phyloP scores from a whole-genome alignment of 176 grass and related monocot genomes.

The Typha latifolia region DNA sequence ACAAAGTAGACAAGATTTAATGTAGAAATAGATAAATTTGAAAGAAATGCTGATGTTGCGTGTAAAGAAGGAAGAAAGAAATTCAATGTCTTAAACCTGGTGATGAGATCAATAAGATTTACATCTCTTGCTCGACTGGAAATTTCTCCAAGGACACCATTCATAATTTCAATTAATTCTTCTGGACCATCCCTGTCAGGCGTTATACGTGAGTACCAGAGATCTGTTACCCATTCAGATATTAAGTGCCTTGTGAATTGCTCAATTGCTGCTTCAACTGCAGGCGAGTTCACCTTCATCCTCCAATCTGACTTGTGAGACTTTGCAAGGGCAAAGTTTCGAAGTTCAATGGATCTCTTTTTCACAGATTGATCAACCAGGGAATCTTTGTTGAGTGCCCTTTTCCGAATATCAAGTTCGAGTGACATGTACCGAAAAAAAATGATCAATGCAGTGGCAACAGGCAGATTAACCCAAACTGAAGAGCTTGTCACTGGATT shows the following conservation, averaged over 20 bases:
- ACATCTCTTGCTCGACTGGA: slow-evolving; percentile 64
- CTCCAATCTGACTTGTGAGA: slow-evolving; percentile 47
- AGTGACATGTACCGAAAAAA: slow-evolving; percentile 70
- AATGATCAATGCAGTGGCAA: slow-evolving; percentile 58
- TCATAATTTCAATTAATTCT: slow-evolving; percentile 56
- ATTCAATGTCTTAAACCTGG: slow-evolving; percentile 42
- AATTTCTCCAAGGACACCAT: slow-evolving; percentile 68
- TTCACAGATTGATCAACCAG: slow-evolving; percentile 17
- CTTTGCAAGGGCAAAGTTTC: slow-evolving; percentile 29
- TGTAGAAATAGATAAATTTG: neutral
- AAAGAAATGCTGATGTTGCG: slow-evolving; percentile 2
- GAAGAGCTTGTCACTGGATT: slow-evolving; percentile 94
- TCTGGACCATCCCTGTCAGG: slow-evolving; percentile 83
- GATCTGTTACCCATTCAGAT: slow-evolving; percentile 85
- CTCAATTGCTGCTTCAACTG: slow-evolving; percentile 81
- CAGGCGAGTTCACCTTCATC: slow-evolving; percentile 78
- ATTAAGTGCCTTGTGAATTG: slow-evolving; percentile 79
- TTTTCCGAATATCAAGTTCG: slow-evolving; percentile 77
- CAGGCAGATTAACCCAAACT: slow-evolving; percentile 89
- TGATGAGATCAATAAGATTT: slow-evolving; percentile 79
- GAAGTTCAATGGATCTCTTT: slow-evolving; percentile 39
- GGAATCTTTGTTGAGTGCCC: slow-evolving; percentile 18
- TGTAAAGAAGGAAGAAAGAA: slow-evolving; percentile 6
- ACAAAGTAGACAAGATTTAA: slow-evolving; percentile 17
- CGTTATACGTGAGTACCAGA: slow-evolving; percentile 94